Evolutionary conservation across 768 basidiomycete genomes (phyloP), one percentile per base, ranked within the genome.

Genomic region (Inosperma sp.): DNA sequence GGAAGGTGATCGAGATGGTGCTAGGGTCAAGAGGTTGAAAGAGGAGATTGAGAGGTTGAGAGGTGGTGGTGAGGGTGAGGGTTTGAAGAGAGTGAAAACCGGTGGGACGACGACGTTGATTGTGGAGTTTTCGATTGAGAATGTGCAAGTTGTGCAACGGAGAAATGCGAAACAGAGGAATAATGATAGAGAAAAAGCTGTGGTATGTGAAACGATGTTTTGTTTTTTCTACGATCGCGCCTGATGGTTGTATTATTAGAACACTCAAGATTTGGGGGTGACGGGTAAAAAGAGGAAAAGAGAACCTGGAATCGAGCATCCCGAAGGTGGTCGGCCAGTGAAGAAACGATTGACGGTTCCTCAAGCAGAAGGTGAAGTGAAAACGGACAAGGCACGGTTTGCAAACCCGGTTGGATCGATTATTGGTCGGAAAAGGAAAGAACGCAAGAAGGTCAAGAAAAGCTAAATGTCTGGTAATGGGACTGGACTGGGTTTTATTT

Each of bases 101-200:
- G 79, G 74, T n/a, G n/a, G n/a, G n/a, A n/a, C n/a, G n/a, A n/a
- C n/a, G 31, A 71, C 72, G 14, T 67, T 96, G 54, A 85, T 95
- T 59, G 82, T 93, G n/a, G 94, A 98, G 69, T 96, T 96, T 67
- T 93, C 92, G 33, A 92, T 97, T 44, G 93, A 97, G 72, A 97
- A 97, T 61, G 72, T 90, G 16, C 88, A 93, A 68, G 91, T 94
- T 25, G 84, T 93, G 31, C 86, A 87, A 56, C 74, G 91, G 49
- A 75, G 93, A 59, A 75, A 76, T 31, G 77, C 80, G 2, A 73
- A 56, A 47, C 53, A 63, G 48, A 60, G 54, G 48, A 76, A 74
- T 54, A 70, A 23, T 22, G 48, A 49, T 14, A 74, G n/a, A 46
- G 75, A 70, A 36, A 73, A 69, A 43, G 49, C 53, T 35, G 59